Base-by-base conservation (phyloP, 2,329 filamentous ascomycete species). In the Aspergillus quadricinctus region DNA sequence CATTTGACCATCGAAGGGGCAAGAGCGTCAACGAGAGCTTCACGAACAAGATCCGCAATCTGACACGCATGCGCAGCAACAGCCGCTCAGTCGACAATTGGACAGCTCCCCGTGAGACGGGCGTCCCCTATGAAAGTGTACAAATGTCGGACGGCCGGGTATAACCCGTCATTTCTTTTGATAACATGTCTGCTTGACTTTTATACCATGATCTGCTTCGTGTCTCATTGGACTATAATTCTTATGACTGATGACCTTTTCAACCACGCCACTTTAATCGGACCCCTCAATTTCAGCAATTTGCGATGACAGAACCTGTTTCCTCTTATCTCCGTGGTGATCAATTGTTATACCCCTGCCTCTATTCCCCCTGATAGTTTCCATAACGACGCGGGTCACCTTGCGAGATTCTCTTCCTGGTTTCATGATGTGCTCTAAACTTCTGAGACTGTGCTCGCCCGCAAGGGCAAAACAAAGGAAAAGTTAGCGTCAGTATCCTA, bases 1-100 rank as follows among this genome's bases (percentile, higher is more conserved):
- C 80, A 0, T 66, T 71, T 41, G 71, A 74, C 56, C 80, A 81
- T 65, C 79, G 79, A 41, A 78, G 82, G 17, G 80, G 80, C 21
- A 76, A 79, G 53, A 85, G 81, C 64, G 79, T 81, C 35, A 83
- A 82, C 62, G 83, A 85, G 53, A 82, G 78, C 56, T 77, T 86
- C 37, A 79, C 81, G 10, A 76, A 73, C 52, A 81, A 81, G 58
- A 72, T 83, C 54, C 74, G 79, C 28, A 82, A 78, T 54, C 75
- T 86, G 21, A 80, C 81, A 3, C 78, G 83, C 23, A 83, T 85
- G 78, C 78, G 83, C 41, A 84, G 79, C 66, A 81, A 76, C 51
- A 82, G 79, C 60, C 80, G 83, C 53, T 80, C 78, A 6, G 59
- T 65, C 2, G 69, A 70, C 40, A 58, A 61, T 5, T 69, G 66